Percentiles rank a stretch among this genome's conserved stretches.
Evolutionary conservation across 2,329 filamentous ascomycete genomes (phyloP).

Genomic region (Didymella pinodella): DNA sequence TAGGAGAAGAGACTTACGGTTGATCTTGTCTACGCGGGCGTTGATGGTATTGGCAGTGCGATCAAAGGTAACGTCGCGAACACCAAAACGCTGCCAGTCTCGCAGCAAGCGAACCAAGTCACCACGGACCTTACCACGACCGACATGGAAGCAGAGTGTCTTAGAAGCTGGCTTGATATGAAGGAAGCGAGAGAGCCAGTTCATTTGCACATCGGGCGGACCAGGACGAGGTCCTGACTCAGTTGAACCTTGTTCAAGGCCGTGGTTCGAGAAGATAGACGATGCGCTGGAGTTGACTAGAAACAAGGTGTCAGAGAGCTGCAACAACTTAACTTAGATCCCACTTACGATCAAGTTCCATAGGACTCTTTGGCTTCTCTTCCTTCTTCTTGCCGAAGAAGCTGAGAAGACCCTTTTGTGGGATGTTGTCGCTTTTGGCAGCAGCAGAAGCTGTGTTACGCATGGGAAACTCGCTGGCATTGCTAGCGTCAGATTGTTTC

Average conservation of each 20-base stretch:
- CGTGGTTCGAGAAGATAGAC: conserved; percentile 43
- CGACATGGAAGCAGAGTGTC: conserved; percentile 77
- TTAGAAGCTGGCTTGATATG: conserved; percentile 83
- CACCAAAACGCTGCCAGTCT: conserved; percentile 83
- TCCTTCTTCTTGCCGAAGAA: conserved; percentile 61
- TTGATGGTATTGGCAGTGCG: conserved; percentile 81
- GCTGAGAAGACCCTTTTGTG: conserved; percentile 58
- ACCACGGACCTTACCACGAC: conserved; percentile 75
- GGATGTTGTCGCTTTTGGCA: conserved; percentile 49
- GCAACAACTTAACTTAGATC: neutral
- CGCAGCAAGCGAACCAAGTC: conserved; percentile 78
- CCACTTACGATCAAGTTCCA: conserved; percentile 51
- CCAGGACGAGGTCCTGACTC: conserved; percentile 56
- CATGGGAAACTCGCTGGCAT: conserved; percentile 55
- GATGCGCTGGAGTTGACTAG: conserved; percentile 42
- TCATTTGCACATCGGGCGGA: conserved; percentile 61
- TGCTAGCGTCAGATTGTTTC: conserved; percentile 40
- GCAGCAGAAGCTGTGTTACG: conserved; percentile 45
- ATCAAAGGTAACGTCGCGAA: conserved; percentile 79
- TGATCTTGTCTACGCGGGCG: conserved; percentile 76
- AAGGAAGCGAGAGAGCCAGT: conserved; percentile 89
- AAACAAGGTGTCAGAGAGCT: conserved; percentile 20
- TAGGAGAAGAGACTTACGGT: conserved; percentile 68
- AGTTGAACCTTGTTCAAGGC: conserved; percentile 52
- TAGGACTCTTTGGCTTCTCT: conserved; percentile 46